Conservation (phyloP, 73 alveolate species). For the Effrenium voratum region DNA sequence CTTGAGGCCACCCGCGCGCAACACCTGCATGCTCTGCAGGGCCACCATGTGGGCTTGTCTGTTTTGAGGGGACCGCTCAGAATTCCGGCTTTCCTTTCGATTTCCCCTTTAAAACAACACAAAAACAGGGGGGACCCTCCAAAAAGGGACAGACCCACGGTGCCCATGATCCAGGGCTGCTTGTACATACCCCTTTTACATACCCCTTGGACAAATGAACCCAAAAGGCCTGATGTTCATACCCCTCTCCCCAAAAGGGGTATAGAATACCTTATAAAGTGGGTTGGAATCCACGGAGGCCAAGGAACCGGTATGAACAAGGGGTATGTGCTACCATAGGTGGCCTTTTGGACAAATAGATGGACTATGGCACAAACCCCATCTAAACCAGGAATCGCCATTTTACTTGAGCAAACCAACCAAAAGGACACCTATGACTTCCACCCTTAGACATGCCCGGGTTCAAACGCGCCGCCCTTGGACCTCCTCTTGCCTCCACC, state of each 20-base stretch:
- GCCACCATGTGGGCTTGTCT: too few species aligned
- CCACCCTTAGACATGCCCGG: neutral
- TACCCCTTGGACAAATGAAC: too few species aligned
- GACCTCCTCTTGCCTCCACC: conserved; percentile 37
- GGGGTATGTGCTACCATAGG: neutral
- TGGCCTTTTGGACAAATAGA: neutral
- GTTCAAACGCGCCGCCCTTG: neutral
- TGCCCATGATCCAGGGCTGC: too few species aligned
- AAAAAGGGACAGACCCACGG: neutral
- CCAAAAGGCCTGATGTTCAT: too few species aligned
- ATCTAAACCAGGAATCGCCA: neutral
- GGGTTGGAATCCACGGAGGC: too few species aligned
- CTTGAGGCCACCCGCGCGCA: conserved; percentile 52
- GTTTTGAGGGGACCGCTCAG: too few species aligned
- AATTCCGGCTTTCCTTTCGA: too few species aligned
- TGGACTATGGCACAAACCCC: neutral
- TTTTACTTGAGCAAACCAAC: neutral
- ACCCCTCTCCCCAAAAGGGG: too few species aligned
- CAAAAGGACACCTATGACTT: neutral
- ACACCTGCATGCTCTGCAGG: too few species aligned
- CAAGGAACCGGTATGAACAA: neutral
- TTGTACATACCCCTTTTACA: too few species aligned
- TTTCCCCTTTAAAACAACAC: neutral
- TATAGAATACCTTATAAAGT: too few species aligned
- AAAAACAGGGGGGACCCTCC: neutral